Percentiles rank a stretch among this genome's conserved stretches.
Conservation (phyloP, 225 moss, liverwort and hornwort species). For the Polytrichum formosum region DNA sequence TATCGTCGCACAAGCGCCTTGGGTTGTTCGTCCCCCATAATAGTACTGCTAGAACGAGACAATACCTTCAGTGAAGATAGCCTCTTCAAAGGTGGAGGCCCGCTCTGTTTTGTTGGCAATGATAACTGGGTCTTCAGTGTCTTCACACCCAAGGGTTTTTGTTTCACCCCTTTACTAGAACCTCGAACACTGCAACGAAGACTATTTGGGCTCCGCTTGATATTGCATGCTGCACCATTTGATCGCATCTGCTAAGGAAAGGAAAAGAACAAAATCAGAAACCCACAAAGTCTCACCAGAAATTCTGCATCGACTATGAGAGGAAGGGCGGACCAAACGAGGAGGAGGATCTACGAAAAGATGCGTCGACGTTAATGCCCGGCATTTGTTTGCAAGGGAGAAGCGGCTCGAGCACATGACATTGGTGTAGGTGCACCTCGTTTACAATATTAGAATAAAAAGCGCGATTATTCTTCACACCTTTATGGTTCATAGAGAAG, state of each 20-base stretch:
- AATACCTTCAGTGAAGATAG: constrained; percentile 45
- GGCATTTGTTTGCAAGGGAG: too few species aligned
- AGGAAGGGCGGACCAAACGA: too few species aligned
- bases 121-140: constrained; percentile 30
- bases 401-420: too few species aligned
- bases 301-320: too few species aligned
- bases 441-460: too few species aligned
- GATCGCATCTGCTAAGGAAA: constrained; percentile 22
- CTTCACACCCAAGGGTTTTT: constrained; percentile 26
- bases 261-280: too few species aligned
- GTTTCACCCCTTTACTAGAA: constrained; percentile 28
- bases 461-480: too few species aligned
- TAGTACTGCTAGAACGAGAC: constrained; percentile 36
- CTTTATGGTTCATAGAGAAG: too few species aligned
- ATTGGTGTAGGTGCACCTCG: too few species aligned
- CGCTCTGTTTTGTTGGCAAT: constrained; percentile 32
- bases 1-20: constrained; percentile 44
- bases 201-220: constrained; percentile 47
- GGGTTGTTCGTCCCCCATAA: constrained; percentile 29
- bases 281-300: too few species aligned
- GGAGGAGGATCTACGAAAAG: too few species aligned
- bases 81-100: constrained; percentile 37
- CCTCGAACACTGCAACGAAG: constrained; percentile 54
- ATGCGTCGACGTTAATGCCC: too few species aligned
- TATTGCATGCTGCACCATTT: constrained; percentile 34